Base-by-base conservation (phyloP, 164 flowering plant genomes). In the Echeveria elegans region DNA sequence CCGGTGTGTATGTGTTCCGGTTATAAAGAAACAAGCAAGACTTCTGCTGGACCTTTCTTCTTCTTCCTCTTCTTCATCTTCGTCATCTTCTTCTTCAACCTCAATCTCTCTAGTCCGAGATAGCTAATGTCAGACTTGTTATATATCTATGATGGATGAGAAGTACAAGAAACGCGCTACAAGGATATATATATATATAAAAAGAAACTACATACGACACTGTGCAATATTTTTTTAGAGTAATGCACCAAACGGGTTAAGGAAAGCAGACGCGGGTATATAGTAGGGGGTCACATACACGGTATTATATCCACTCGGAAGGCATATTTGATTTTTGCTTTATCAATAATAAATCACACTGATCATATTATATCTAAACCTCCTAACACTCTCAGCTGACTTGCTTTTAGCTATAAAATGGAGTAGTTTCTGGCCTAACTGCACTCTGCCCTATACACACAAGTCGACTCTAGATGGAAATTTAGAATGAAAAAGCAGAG, bases 301-400 rank as follows among this genome's bases (percentile, higher is more conserved):
- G 47, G 3, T 14, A 53, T 53, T 10, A 53, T 12, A 31, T 28
- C 61, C 31, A 28, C 61, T 56, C 12, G 6, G 32, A 56, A 56
- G 61, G 61, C 61, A 56, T 56, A 56, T 56, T 56, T 26, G 31
- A 14, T n/a, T 4, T 29, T 56, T 28, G 47, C 47, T 43, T 43
- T 28, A 56, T 56, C 61, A 29, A 29, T 56, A 4, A 56, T 56
- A 32, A 56, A 56, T 56, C 61, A 32, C 61, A 56, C 61, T 56
- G 32, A 56, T 56, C 32, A 56, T 53, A 2, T 12, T 47, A 47
- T 47, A 38, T 38, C 12, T 11, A 11, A 5, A 5, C n/a, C 11
- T 14, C 11, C 10, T 53, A 53, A 53, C 11, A 9, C 8, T 53
- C 59, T 53, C 0, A 53, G 15, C 15, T 45, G 48, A 45, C 18